A percentile compares a stretch with the other conserved stretches of the same genome.
phyloP scores from a whole-genome alignment of 768 basidiomycete genomes.

The Cyclocybe cylindracea region DNA sequence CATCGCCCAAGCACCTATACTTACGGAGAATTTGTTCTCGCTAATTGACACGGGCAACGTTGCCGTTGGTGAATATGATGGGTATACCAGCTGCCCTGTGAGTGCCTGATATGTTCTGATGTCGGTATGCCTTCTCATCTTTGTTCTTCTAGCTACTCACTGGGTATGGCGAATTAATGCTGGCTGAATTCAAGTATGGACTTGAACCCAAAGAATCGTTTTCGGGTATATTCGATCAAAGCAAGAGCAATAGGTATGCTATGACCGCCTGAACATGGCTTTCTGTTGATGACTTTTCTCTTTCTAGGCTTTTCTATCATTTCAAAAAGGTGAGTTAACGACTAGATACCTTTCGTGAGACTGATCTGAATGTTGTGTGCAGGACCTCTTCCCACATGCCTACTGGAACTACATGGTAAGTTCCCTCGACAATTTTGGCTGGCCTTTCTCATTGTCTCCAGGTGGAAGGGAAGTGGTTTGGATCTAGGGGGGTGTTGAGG shows the following conservation, averaged over 20 bases:
- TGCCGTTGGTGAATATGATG: slow-evolving; percentile 75
- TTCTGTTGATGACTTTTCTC: slow-evolving; percentile 10
- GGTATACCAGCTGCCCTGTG: slow-evolving; percentile 88
- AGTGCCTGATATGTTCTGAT: slow-evolving; percentile 23
- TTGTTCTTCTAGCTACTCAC: slow-evolving; percentile 60
- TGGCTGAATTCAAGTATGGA: slow-evolving; percentile 95
- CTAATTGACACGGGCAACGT: slow-evolving; percentile 73
- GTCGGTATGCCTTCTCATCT: slow-evolving; percentile 4
- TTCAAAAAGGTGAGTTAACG: slow-evolving; percentile 66
- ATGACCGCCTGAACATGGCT: neutral
- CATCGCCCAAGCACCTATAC: slow-evolving; percentile 86
- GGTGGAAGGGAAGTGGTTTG: slow-evolving; percentile 50
- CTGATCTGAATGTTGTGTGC: slow-evolving; percentile 11
- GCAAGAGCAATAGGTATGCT: slow-evolving; percentile 68
- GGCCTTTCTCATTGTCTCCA: slow-evolving; percentile 28
- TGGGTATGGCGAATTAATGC: slow-evolving; percentile 79
- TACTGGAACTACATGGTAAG: slow-evolving; percentile 79
- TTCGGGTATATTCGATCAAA: slow-evolving; percentile 66
- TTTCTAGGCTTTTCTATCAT: slow-evolving; percentile 73
- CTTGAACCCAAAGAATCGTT: slow-evolving; percentile 88
- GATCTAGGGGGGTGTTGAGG: slow-evolving; percentile 20
- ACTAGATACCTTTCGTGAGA: neutral
- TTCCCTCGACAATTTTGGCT: slow-evolving; percentile 3
- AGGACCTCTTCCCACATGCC: slow-evolving; percentile 71
- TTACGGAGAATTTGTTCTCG: slow-evolving; percentile 85